Conservation (phyloP, 176 grass and related monocot genomes). For the Chrysopogon serrulatus region DNA sequence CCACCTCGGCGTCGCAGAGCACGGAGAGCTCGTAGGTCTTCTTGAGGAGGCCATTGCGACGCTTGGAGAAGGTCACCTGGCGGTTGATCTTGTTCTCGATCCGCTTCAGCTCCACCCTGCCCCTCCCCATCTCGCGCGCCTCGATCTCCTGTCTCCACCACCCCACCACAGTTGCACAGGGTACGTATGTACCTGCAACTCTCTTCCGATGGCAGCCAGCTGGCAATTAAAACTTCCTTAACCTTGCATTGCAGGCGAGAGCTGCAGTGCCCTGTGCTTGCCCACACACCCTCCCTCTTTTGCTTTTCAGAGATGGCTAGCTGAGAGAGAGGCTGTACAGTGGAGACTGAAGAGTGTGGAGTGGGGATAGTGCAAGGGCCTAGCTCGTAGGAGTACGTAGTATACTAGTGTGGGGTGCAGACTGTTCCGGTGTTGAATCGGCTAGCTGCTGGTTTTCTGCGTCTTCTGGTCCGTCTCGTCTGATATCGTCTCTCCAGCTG, state of each 20-base stretch:
- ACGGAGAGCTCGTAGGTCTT: constrained; percentile 77
- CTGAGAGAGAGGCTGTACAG: too few species aligned
- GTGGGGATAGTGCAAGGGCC: constrained; percentile 22
- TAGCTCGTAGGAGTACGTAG: background rate
- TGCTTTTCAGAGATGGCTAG: too few species aligned
- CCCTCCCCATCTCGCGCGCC: constrained; percentile 44
- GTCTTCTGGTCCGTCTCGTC: background rate
- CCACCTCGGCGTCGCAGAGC: constrained; percentile 70
- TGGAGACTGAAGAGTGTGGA: too few species aligned
- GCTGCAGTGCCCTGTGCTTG: too few species aligned
- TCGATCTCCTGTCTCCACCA: background rate
- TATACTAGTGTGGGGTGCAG: too few species aligned
- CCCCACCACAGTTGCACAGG: background rate
- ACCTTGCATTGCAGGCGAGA: too few species aligned
- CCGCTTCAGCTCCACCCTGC: constrained; percentile 67
- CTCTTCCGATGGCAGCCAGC: background rate
- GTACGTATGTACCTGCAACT: background rate
- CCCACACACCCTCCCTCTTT: too few species aligned
- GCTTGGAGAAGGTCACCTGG: constrained; percentile 79
- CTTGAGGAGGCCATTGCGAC: constrained; percentile 64
- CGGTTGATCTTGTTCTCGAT: constrained; percentile 79
- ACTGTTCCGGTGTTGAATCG: constrained; percentile 39
- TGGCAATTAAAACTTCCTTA: background rate
- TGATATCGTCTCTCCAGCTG: background rate
- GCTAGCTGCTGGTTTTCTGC: constrained; percentile 24